phyloP scores from a whole-genome alignment of 768 basidiomycete genomes.

The Mycena epipterygia region DNA sequence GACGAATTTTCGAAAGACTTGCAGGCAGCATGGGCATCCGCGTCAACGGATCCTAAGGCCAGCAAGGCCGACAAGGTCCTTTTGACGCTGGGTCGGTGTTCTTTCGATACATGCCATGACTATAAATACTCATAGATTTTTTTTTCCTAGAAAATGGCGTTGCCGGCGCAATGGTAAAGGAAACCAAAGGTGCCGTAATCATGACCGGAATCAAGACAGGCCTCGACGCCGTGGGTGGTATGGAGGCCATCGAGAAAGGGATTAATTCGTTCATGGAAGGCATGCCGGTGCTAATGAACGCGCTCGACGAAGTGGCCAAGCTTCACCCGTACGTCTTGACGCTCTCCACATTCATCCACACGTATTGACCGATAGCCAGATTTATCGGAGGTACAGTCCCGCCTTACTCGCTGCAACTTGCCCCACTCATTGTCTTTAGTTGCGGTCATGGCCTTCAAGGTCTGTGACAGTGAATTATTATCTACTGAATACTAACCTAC shows the following conservation, averaged over 20 bases:
- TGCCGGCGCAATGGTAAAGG: constrained; percentile 17
- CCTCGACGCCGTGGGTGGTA: constrained; percentile 2
- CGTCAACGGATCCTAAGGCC: constrained; percentile 23
- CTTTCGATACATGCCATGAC: neutral
- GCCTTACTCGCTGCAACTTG: no score
- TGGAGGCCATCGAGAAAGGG: constrained; percentile 29
- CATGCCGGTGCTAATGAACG: constrained; percentile 37
- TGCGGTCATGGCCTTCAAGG: constrained; percentile 56
- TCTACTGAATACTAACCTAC: neutral
- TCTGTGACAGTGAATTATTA: neutral
- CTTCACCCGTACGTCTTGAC: constrained; percentile 41
- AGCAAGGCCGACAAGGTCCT: constrained; percentile 30
- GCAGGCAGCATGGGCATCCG: constrained; percentile 24
- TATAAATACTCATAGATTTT: neutral
- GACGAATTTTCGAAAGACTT: constrained; percentile 29
- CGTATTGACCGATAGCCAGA: constrained; percentile 2
- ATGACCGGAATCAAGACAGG: constrained; percentile 8
- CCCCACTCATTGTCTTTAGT: constrained; percentile 35
- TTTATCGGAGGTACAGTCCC: constrained; percentile 27
- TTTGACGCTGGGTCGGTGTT: constrained; percentile 5
- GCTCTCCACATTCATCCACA: neutral
- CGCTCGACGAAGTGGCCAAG: constrained; percentile 40
- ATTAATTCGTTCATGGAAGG: constrained; percentile 37
- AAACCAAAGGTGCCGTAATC: neutral
- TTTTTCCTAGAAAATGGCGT: constrained; percentile 1